Evolutionary conservation across 2,329 filamentous ascomycete genomes (phyloP), one percentile per base, ranked within the genome.

Genomic region (Botrytis aclada): DNA sequence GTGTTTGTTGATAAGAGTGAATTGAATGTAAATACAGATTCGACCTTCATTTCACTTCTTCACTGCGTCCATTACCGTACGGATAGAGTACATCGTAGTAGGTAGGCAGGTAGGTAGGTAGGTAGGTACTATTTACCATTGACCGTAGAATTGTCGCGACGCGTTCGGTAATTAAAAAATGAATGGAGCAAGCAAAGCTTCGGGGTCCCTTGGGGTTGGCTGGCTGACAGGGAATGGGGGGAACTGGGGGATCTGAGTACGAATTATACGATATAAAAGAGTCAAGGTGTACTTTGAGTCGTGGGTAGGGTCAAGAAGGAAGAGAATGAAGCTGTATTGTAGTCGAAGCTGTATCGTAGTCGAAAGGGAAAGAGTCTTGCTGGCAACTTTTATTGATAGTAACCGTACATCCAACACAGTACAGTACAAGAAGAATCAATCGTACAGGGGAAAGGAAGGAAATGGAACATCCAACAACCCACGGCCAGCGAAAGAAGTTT

Each of bases 121-220:
- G 45, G n/a, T 14, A 51, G 45, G 25, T n/a, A 18, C 22, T n/a
- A n/a, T 25, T 5, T 25, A 61, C 58, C 32, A 39, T 25, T n/a
- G 14, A 37, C 58, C 58, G 32, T 64, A 39, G 69, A 51, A 51
- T 20, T 34, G 37, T 72, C 72, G 76, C 75, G 76, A 76, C 74
- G 73, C 73, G 74, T 73, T 74, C 73, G 64, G 54, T 72, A 72
- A 72, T 58, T 72, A 45, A 69, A 69, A 18, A 60, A 45, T 58
- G 47, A 56, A 41, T 10, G n/a, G n/a, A 62, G 14, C 51, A 22
- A 56, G 39, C 37, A 61, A 56, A 65, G 69, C 41, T 18, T 58
- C 29, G 18, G 20, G 37, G 37, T 18, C 51, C n/a, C 51, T 56
- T 16, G 51, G 51, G 51, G 47, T 51, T 54, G n/a, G 14, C 18